Evolutionary conservation across 2,329 filamentous ascomycete species (phyloP).

Genomic region (Fusarium azukiicola): DNA sequence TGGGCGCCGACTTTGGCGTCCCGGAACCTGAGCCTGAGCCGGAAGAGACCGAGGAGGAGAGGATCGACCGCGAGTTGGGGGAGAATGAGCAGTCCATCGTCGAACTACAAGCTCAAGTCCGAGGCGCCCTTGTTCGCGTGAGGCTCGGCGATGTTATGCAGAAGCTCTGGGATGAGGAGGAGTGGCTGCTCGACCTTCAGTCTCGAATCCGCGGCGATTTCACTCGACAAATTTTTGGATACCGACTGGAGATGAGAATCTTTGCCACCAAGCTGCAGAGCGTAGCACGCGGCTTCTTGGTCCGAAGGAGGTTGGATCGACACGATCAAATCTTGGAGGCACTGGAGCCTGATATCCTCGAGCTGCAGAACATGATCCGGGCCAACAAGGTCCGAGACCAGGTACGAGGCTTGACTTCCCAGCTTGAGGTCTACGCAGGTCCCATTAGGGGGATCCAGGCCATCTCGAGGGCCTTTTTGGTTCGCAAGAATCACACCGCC

Average conservation of each 20-base stretch:
- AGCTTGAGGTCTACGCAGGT: conserved; percentile 81
- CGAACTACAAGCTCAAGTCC: conserved; percentile 93
- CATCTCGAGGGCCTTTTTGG: conserved; percentile 83
- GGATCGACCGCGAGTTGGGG: conserved; percentile 89
- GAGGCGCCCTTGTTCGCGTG: conserved; percentile 89
- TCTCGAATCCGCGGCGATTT: conserved; percentile 93
- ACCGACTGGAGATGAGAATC: conserved; percentile 89
- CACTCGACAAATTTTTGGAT: conserved; percentile 89
- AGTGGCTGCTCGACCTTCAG: conserved; percentile 89
- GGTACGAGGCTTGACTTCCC: conserved; percentile 76
- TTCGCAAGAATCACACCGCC: conserved; percentile 76
- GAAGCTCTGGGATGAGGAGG: conserved; percentile 92
- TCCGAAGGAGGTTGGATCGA: conserved; percentile 80
- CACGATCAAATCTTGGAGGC: conserved; percentile 85
- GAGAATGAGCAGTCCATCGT: conserved; percentile 87
- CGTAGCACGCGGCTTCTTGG: conserved; percentile 86
- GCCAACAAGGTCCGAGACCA: conserved; percentile 82
- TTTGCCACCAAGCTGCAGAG: conserved; percentile 93
- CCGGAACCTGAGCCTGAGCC: conserved; percentile 87
- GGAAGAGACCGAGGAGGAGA: conserved; percentile 94
- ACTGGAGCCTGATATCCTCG: conserved; percentile 86
- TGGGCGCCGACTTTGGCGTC: conserved; percentile 96
- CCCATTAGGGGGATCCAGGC: conserved; percentile 84
- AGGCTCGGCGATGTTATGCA: conserved; percentile 92
- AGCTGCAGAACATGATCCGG: conserved; percentile 90